Conservation (phyloP, 1,284 basidiomycete genomes). For the Melampsora occidentalis region DNA sequence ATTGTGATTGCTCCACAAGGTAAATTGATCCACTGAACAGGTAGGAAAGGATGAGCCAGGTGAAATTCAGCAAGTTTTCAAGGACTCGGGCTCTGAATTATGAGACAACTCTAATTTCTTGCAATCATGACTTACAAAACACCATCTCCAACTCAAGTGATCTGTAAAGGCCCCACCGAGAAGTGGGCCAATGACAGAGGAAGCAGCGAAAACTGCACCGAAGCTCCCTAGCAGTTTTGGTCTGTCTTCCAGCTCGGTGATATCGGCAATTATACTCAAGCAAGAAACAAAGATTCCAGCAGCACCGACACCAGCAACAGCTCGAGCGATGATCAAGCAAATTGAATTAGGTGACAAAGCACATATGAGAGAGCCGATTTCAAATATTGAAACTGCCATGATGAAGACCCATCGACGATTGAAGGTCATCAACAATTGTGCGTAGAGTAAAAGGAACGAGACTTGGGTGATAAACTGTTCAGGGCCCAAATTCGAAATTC, state of each 20-base stretch:
- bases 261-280: conserved; percentile 56
- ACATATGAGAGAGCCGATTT: conserved; percentile 59
- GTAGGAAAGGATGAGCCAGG: not conserved
- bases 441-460: conserved; percentile 55
- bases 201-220: conserved; percentile 49
- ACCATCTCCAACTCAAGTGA: conserved; percentile 53
- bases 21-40: conserved; percentile 3
- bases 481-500: not conserved
- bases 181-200: conserved; percentile 51
- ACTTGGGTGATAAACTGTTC: conserved; percentile 56
- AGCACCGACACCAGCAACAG: conserved; percentile 59
- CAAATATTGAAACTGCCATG: conserved; percentile 57
- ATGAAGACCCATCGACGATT: conserved; percentile 58
- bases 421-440: conserved; percentile 56
- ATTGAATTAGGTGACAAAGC: conserved; percentile 58
- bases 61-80: not conserved
- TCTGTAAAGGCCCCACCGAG: conserved; percentile 53
- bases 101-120: too few relatives aligned
- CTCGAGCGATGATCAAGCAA: conserved; percentile 59
- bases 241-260: conserved; percentile 55
- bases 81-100: too few relatives aligned
- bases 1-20: conserved; percentile 7
- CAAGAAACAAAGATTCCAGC: conserved; percentile 59
- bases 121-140: conserved; percentile 24
- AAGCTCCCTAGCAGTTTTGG: conserved; percentile 54